Evolutionary conservation across 2,329 filamentous ascomycete species (phyloP).

Genomic region (Hypoxylon rubiginosum): DNA sequence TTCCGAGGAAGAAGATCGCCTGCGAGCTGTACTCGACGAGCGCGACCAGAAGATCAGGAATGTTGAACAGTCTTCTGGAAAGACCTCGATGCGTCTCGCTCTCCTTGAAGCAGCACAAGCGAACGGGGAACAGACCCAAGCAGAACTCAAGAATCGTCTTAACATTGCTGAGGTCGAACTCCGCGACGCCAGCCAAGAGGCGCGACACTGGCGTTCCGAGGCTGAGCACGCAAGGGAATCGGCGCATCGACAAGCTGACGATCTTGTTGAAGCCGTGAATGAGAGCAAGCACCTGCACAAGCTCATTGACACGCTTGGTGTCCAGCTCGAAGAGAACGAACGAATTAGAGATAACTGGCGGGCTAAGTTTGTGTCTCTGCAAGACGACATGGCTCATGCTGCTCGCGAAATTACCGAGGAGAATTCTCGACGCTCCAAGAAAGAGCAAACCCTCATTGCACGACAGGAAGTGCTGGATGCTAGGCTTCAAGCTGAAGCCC

Average conservation of each 20-base stretch:
- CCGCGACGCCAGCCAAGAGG: conserved; percentile 67
- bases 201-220: conserved; percentile 72
- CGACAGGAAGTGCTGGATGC: conserved; percentile 84
- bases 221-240: conserved; percentile 70
- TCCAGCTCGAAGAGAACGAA: conserved; percentile 88
- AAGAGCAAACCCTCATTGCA: conserved; percentile 82
- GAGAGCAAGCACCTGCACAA: conserved; percentile 81
- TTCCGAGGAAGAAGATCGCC: conserved; percentile 78
- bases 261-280: conserved; percentile 62
- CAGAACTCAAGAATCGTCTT: conserved; percentile 69
- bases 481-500: conserved; percentile 79
- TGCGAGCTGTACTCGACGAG: conserved; percentile 76
- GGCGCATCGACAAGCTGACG: conserved; percentile 63
- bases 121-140: conserved; percentile 66
- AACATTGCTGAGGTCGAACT: conserved; percentile 68
- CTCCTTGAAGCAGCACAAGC: conserved; percentile 76
- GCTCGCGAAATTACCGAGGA: conserved; percentile 86
- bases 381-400: conserved; percentile 86
- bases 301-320: conserved; percentile 78
- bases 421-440: conserved; percentile 81
- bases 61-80: conserved; percentile 68
- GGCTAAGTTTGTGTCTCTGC: conserved; percentile 84
- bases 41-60: conserved; percentile 75
- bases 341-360: conserved; percentile 87
- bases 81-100: conserved; percentile 72